A percentile compares a stretch with the other conserved stretches of the same genome.
phyloP scores from a whole-genome alignment of 1,284 basidiomycete species.

The Hypsizygus ulmarius region DNA sequence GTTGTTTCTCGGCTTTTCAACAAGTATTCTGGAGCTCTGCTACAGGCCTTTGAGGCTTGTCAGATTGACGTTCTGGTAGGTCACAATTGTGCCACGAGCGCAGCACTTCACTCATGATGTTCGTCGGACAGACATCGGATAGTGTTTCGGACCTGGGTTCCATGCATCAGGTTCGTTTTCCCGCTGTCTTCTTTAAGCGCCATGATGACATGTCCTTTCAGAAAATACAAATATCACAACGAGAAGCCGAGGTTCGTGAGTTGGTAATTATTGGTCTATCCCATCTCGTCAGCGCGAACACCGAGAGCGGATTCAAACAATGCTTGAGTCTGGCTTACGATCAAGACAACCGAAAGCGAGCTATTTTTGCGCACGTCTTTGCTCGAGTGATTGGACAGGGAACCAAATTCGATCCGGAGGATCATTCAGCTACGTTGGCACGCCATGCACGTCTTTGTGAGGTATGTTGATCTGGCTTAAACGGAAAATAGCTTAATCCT shows the following conservation, averaged over 20 bases:
- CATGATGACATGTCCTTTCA: slow-evolving; percentile 23
- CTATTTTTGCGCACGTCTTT: slow-evolving; percentile 88
- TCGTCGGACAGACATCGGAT: slow-evolving; percentile 41
- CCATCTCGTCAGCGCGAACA: slow-evolving; percentile 81
- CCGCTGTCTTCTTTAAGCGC: slow-evolving; percentile 1
- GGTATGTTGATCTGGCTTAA: slow-evolving; percentile 39
- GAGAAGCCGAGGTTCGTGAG: slow-evolving; percentile 65
- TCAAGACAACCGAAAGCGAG: slow-evolving; percentile 67
- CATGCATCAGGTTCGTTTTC: slow-evolving; percentile 43
- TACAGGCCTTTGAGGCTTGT: slow-evolving; percentile 57
- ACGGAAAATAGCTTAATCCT: slow-evolving; percentile 7
- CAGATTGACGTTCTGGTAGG: slow-evolving; percentile 46
- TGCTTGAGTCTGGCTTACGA: slow-evolving; percentile 82
- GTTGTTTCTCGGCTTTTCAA: slow-evolving; percentile 77
- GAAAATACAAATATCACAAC: slow-evolving; percentile 47
- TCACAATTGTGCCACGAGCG: background rate
- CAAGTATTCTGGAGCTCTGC: slow-evolving; percentile 67
- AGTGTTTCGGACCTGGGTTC: slow-evolving; percentile 52
- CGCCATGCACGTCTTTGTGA: slow-evolving; percentile 64
- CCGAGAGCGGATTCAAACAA: slow-evolving; percentile 88
- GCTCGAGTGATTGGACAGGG: slow-evolving; percentile 82
- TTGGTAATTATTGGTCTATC: slow-evolving; percentile 76
- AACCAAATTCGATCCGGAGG: slow-evolving; percentile 64
- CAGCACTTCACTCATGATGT: slow-evolving; percentile 6
- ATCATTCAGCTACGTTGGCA: slow-evolving; percentile 48